Evolutionary conservation across 345 rosid genomes (phyloP), one percentile per base, ranked within the genome.

Genomic region (Gynandropsis gynandra): DNA sequence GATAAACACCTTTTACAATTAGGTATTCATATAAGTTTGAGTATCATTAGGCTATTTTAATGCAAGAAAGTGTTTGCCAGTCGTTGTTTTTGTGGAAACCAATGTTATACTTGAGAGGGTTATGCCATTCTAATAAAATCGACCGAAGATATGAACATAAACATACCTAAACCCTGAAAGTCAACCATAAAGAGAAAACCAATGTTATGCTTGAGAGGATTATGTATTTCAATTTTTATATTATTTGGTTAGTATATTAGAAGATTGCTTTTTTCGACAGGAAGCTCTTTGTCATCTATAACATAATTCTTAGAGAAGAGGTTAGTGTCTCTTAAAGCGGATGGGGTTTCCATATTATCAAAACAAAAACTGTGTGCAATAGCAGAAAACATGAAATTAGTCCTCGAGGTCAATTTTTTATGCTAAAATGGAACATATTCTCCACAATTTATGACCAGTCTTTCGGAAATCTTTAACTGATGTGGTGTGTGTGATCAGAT

Each of bases 281-380:
- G 83, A 77, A 87, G 77, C 72, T 72, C 44, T 80, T 90, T 47
- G 81, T 60, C 67, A 64, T 68, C 80, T 14, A 15, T 87, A 63
- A 72, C 95, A 18, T 77, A 66, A 55, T 79, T 75, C 58, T 68
- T 83, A 7, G 95, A 87, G 70, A 82, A 87, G 78, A 83, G 63
- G 71, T 57, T 87, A 63, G 50, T 70, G 36, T 74, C 87, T 40
- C 62, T 87, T 61, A 87, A 71, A 72, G 76, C 80, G 38, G 76
- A 83, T 16, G 83, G 82, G 7, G 70, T 66, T 41, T 74, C 74
- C 0, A 31, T 90, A 71, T 74, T 90, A 16, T 90, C 92, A 4
- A 92, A 87, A 61, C 85, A 74, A 47, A 90, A 90, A 80, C 79
- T 90, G 18, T 83, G 92, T 53, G 98, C 98, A 15, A 48, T 90